Evolutionary conservation across 2,329 filamentous ascomycete genomes (phyloP), one percentile per base, ranked within the genome.

Genomic region (Ophiostoma ulmi): DNA sequence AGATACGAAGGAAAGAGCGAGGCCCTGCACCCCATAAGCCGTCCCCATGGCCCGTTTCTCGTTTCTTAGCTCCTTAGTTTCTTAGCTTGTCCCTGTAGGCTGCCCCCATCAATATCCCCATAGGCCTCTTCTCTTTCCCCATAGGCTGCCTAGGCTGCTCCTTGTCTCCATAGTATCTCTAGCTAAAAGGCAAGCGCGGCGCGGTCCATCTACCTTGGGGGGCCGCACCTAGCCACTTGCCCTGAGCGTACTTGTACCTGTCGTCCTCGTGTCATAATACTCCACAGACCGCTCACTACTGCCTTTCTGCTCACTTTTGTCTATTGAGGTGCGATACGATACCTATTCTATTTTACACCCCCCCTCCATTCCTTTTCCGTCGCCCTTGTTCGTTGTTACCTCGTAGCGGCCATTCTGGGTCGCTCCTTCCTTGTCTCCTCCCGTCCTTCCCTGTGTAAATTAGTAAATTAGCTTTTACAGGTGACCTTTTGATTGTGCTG

Each of bases 181-280:
- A 65, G 17, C 63, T 65, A 36, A 41, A 70, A 48, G 64, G 63
- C 31, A 65, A 65, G 44, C 41, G 67, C 71, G 71, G 73, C 70
- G 73, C 72, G 72, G 72, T 73, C 72, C 72, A 71, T 69, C 71
- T 73, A 73, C 72, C 65, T 72, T 11, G 69, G 70, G 70, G 68
- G 70, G 70, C 72, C 73, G 72, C 72, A 58, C 36, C 65, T 68
- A 69, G 67, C 41, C 68, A 72, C 69, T 70, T 65, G 5, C 36
- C 20, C 31, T 35, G 20, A 38, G 48, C 48, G 71, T 72, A 70
- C 68, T 61, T 44, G 70, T 70, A 71, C 71, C 63, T 71, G 63
- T 39, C 70, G 69, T 67, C 31, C 55, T 64, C 38, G 41, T 31
- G 39, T 55, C 61, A 38, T 31, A 38, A 38, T 22, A 22, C 35